Evolutionary conservation across 2,329 filamentous ascomycete genomes (phyloP).

Genomic region (Penicillium thymicola): DNA sequence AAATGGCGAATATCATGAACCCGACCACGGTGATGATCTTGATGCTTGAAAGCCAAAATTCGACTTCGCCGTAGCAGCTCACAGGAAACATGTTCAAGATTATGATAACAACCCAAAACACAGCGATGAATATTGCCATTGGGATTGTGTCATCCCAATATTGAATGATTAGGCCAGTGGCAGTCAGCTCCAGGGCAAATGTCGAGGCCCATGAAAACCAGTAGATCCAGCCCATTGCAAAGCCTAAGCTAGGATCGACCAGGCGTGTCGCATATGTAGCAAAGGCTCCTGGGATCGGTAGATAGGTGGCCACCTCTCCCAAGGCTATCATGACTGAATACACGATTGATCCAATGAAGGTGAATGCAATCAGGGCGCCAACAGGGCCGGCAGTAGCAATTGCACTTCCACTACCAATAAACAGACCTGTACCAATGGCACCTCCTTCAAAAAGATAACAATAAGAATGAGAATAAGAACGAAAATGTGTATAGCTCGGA

Average conservation of each 20-base stretch:
- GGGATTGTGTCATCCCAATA: constrained; percentile 7
- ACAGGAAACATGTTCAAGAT: constrained; percentile 9
- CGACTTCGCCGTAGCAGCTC: constrained; percentile 7
- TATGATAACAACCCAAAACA: constrained; percentile 8
- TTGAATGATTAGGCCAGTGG: constrained; percentile 7
- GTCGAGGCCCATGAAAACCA: constrained; percentile 68
- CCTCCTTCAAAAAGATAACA: not conserved
- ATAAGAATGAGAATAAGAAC: not conserved
- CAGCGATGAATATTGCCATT: constrained; percentile 5
- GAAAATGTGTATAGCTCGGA: not conserved
- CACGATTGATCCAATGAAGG: constrained; percentile 6
- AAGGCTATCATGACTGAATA: constrained; percentile 8
- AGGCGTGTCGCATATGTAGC: constrained; percentile 5
- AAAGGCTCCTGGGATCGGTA: constrained; percentile 5
- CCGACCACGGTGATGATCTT: constrained; percentile 7
- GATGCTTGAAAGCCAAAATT: constrained; percentile 9
- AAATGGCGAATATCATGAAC: constrained; percentile 66
- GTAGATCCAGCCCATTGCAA: constrained; percentile 10
- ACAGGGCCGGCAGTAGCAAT: constrained; percentile 5
- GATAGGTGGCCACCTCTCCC: constrained; percentile 8
- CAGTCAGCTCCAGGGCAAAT: constrained; percentile 7
- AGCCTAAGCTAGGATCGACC: constrained; percentile 5
- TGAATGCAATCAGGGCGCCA: constrained; percentile 3
- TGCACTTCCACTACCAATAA: constrained; percentile 5
- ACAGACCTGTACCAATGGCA: constrained; percentile 5